Percentiles rank a stretch among this genome's conserved stretches.
Evolutionary conservation across 176 grass and related monocot species (phyloP).

Genomic region (Musa acuminata): DNA sequence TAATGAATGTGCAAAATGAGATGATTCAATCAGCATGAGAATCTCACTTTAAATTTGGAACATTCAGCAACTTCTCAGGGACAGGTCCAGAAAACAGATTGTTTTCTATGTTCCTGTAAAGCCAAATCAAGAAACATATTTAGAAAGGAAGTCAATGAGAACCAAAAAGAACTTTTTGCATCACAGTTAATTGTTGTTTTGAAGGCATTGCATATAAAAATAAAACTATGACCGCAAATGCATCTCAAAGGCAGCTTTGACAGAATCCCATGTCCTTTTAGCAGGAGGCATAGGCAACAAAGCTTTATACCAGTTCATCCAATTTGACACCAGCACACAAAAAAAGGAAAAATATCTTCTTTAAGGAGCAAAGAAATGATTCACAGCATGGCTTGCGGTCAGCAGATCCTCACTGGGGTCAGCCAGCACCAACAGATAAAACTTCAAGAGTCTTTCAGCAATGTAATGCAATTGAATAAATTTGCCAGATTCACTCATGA

Average conservation of each 20-base stretch:
- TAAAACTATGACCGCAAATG: not conserved
- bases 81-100: constrained; percentile 95
- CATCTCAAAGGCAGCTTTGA: not conserved
- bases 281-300: not conserved
- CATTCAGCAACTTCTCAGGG: constrained; percentile 54
- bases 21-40: constrained; percentile 6
- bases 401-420: no score
- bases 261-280: not conserved
- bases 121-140: constrained; percentile 10
- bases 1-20: not conserved
- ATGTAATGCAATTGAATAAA: no score
- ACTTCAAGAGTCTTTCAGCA: no score
- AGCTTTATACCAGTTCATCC: not conserved
- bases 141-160: not conserved
- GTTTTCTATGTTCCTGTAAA: constrained; percentile 79
- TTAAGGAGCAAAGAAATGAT: not conserved
- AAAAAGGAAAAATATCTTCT: not conserved
- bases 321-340: not conserved
- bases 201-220: not conserved
- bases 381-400: no score
- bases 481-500: no score
- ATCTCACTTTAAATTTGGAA: constrained; percentile 79
- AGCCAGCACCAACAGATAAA: no score
- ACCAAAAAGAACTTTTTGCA: not conserved
- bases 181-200: not conserved